Base-by-base conservation (phyloP, 768 basidiomycete genomes). In the Xanthoconium purpureum region DNA sequence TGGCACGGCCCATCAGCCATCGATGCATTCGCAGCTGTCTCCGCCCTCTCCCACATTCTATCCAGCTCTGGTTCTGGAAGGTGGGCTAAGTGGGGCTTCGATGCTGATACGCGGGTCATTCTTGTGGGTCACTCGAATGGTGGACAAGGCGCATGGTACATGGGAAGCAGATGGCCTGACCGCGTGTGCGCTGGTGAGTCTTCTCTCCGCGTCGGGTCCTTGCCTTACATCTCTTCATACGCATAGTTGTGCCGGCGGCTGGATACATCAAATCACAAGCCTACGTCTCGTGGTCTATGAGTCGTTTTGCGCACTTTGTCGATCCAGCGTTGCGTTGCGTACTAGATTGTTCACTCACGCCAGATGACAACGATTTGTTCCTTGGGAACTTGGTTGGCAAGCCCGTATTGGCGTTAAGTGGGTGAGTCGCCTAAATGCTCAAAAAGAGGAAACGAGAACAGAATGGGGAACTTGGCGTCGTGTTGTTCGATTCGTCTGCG, bases 51-150 rank as follows among this genome's bases (percentile, higher is more conserved):
- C 3, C 37, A 32, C 3, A 79, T 91, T 38, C 64, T 88, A 5
- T 60, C 71, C 8, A 51, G 53, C 5, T 68, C 67, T 15, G 49
- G 63, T 24, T 43, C 67, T 5, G 57, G 45, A 55, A 56, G 56
- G 32, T 82, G 80, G 82, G 63, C 69, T 52, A 38, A 64, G 15
- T 81, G 80, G 76, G 60, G 56, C 17, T 76, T 82, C 42, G 57
- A 64, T 32, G 14, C 62, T 0, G 60, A 75, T 30, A 76, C 78
- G 3, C 76, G 75, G 30, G 81, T 84, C 9, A 73, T 88, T n/a
- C 65, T 94, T n/a, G 75, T 94, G 35, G 94, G 94, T 0, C 94
- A 97, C 67, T 95, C 93, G 3, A 97, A 97, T 68, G 94, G 94
- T 30, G 94, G 93, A 13, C 94, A 95, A 70, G 94, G 94, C 0